A percentile compares a stretch with the other conserved stretches of the same genome.
Conservation (phyloP, 768 basidiomycete genomes). For the Trametes meyenii region DNA sequence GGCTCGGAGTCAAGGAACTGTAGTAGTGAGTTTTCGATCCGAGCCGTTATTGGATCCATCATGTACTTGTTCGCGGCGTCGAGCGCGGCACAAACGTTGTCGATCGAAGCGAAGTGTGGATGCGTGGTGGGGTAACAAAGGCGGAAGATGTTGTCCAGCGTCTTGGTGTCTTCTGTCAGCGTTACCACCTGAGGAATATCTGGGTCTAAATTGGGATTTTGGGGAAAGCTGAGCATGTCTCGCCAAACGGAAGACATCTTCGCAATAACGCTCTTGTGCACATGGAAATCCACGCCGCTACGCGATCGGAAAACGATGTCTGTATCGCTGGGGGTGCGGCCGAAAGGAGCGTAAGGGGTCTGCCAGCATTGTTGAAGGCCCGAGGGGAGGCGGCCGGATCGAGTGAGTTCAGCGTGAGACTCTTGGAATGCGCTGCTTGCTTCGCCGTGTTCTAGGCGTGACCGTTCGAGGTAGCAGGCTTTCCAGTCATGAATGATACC, state of each 20-base stretch:
- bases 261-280: conserved; percentile 45
- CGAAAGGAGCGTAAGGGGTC: conserved; percentile 33
- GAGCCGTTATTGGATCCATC: conserved; percentile 8
- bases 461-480: too few relatives aligned
- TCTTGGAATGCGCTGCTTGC: too few relatives aligned
- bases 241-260: conserved; percentile 46
- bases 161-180: conserved; percentile 23
- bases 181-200: background rate
- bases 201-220: background rate
- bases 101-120: background rate
- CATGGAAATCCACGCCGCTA: conserved; percentile 46
- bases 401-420: too few relatives aligned
- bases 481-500: too few relatives aligned
- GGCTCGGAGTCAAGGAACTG: background rate
- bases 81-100: conserved; percentile 8
- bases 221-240: conserved; percentile 31
- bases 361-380: too few relatives aligned
- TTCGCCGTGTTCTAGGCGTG: too few relatives aligned
- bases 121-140: conserved; percentile 20
- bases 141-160: conserved; percentile 16
- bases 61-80: conserved; percentile 28
- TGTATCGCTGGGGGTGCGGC: conserved; percentile 39
- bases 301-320: conserved; percentile 47
- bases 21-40: background rate
- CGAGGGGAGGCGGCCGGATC: too few relatives aligned